These are phyloP conservation scores for Tricholoma flavovirens DNA, from an alignment of 768 basidiomycete species.

Conservation along the genomic window DNA sequence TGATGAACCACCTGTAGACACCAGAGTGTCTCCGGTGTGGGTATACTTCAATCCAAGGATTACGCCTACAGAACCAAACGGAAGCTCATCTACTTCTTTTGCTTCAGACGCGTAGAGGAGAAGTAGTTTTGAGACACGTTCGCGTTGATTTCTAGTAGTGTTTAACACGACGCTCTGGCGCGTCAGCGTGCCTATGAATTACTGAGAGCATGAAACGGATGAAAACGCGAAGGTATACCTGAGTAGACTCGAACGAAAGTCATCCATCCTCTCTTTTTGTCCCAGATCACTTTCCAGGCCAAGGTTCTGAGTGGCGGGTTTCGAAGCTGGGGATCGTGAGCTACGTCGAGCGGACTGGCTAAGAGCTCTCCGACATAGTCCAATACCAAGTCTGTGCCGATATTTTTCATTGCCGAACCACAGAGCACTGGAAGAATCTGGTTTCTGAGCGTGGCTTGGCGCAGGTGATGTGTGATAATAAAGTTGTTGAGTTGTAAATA, in stretches of 20 bases:
- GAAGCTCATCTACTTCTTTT: constrained; percentile 72
- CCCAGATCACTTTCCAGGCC: constrained; percentile 90
- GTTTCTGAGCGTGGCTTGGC: constrained; percentile 58
- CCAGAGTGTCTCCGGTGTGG: constrained; percentile 82
- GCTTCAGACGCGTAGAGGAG: constrained; percentile 73
- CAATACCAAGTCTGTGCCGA: constrained; percentile 78
- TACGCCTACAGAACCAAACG: constrained; percentile 81
- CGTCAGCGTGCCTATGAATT: constrained; percentile 55
- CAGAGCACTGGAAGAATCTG: constrained; percentile 76
- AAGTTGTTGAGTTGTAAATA: constrained; percentile 56
- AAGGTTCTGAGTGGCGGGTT: constrained; percentile 55
- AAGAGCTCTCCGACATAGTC: constrained; percentile 78
- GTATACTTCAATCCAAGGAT: constrained; percentile 79
- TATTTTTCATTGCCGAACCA: constrained; percentile 74
- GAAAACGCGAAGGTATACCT: constrained; percentile 36
- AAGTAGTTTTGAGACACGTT: constrained; percentile 69
- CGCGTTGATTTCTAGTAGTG: constrained; percentile 58
- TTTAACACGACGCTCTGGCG: constrained; percentile 60
- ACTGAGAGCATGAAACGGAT: constrained; percentile 1
- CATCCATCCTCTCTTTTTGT: constrained; percentile 82
- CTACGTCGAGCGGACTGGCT: constrained; percentile 69
- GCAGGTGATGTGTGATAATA: constrained; percentile 57
- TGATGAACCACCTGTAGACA: constrained; percentile 41
- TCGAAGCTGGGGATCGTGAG: constrained; percentile 35
- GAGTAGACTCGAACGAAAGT: constrained; percentile 88